Base-by-base conservation (phyloP, 2,329 filamentous ascomycete species). In the Fusarium pseudocircinatum region DNA sequence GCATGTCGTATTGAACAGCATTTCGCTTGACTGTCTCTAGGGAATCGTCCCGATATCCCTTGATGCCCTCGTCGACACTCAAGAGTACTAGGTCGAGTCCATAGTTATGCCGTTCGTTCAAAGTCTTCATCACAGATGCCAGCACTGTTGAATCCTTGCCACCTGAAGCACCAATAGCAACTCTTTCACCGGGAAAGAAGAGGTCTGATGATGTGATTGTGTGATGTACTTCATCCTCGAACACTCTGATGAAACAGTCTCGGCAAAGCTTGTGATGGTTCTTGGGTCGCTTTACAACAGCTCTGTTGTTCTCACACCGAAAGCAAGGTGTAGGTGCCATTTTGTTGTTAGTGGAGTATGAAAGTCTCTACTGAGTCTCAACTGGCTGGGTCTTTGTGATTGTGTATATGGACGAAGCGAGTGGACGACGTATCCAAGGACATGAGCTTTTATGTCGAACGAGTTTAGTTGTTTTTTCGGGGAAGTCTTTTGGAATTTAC, bases 111-210 rank as follows among this genome's bases (percentile, higher is more conserved):
- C 95, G 90, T 81, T 97, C 94, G 77, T 99, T 98, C 7, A 99
- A 86, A 0, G 95, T 97, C 82, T 98, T 98, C 59, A 99, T 87
- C 0, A 99, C 95, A 0, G 95, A 97, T 9, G 96, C 96, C 16
- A 99, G 87, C 0, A 99, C 96, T 0, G 96, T 99, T 59, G 95
- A 98, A 82, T 99, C 96, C 84, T 99, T 99, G 77, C 96, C 96
- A 62, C 96, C 96, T 3, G 95, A 98, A 54, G 97, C 96, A 47
- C 96, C 97, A 78, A 99, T 98, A 13, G 96, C 97, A 43, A 99
- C 89, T 69, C 89, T 90, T 81, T 99, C 96, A 66, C 96, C 96
- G 4, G 88, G 91, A 49, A 87, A 86, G 83, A 99, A 99, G 22
- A 99, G 89, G n/a, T 87, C 85, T 24, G 93, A 94, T 4, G 92